Evolutionary conservation across 805 yeast genomes (phyloP).

Genomic region (Candida mattraensis): DNA sequence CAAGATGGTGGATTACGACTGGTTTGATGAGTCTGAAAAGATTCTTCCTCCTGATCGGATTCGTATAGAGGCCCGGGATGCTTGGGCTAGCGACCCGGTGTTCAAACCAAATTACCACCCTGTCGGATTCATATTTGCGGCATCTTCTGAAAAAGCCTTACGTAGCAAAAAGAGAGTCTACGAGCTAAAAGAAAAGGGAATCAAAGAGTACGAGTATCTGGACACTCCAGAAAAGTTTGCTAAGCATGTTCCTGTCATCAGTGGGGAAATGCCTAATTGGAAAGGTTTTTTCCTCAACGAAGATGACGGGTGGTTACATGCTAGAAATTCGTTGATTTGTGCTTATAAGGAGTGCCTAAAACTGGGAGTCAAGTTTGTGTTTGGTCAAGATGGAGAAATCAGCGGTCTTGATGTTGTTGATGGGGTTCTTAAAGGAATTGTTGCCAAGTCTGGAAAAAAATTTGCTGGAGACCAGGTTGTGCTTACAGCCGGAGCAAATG

Average conservation of each 20-base stretch:
- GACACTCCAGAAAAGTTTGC: conserved; percentile 29
- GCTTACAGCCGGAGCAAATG: conserved; percentile 41
- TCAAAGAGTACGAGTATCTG: conserved; percentile 31
- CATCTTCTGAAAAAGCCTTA: conserved; percentile 33
- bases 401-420: conserved; percentile 10
- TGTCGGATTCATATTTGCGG: conserved; percentile 40
- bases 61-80: conserved; percentile 44
- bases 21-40: no score
- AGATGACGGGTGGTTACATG: conserved; percentile 39
- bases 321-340: conserved; percentile 38
- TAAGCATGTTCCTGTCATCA: no score
- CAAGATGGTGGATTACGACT: conserved; percentile 51
- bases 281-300: conserved; percentile 12
- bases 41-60: conserved; percentile 40
- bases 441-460: conserved; percentile 29
- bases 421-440: conserved; percentile 21
- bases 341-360: conserved; percentile 30
- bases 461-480: conserved; percentile 38
- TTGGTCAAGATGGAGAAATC: conserved; percentile 35
- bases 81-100: conserved; percentile 39
- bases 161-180: no score
- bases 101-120: conserved; percentile 32
- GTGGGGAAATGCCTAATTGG: conserved; percentile 20
- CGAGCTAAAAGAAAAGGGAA: conserved; percentile 31
- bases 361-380: conserved; percentile 37